These are phyloP conservation scores for Cryptosporidium sp. DNA, from an alignment of 169 alveolate species.

Conservation along the genomic window DNA sequence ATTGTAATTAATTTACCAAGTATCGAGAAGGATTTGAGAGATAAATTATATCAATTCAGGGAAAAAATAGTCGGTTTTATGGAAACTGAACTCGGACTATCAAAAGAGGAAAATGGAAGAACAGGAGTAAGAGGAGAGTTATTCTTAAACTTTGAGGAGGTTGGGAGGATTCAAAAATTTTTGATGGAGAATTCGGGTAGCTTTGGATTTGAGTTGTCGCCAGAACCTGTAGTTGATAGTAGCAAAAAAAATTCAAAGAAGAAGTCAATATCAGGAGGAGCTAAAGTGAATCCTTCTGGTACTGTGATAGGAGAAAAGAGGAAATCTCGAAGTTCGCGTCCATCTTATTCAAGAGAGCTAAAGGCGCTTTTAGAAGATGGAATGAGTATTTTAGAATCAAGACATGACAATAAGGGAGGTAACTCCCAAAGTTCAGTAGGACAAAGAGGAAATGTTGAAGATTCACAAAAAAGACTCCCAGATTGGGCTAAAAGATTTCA, in stretches of 20 bases:
- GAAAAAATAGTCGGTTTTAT: constrained; percentile 7
- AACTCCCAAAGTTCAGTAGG: constrained; percentile 29
- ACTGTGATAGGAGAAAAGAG: constrained; percentile 7
- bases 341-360: constrained; percentile 70
- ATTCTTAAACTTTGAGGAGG: constrained; percentile 34
- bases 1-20: neutral
- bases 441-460: constrained; percentile 20
- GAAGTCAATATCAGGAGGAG: neutral
- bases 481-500: constrained; percentile 76
- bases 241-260: constrained; percentile 14
- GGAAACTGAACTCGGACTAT: constrained; percentile 26
- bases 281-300: neutral
- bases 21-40: constrained; percentile 12
- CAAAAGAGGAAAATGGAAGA: constrained; percentile 48
- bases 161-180: constrained; percentile 17
- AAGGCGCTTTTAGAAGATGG: constrained; percentile 71
- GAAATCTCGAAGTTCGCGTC: constrained; percentile 63
- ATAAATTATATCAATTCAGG: neutral
- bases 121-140: constrained; percentile 68
- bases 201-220: constrained; percentile 72
- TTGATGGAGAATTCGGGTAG: constrained; percentile 37
- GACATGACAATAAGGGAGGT: constrained; percentile 22
- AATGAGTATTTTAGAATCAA: constrained; percentile 35
- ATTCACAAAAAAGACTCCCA: constrained; percentile 29
- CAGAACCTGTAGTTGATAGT: constrained; percentile 21